Evolutionary conservation across 1,139 yeast species (phyloP).

Genomic region (Hyphopichia buzzinii): DNA sequence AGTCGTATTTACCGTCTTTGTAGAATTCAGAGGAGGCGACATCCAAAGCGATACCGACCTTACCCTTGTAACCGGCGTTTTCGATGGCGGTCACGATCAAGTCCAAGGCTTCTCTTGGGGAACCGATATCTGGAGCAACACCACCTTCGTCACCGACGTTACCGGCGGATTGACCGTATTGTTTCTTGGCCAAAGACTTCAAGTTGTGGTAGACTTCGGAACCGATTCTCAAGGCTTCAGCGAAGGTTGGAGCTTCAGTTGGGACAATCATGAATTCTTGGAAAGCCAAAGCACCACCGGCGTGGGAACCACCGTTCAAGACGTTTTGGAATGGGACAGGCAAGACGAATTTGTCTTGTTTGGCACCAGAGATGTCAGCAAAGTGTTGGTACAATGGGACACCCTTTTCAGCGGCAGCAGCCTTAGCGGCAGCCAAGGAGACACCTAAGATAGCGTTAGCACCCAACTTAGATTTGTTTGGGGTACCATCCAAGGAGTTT

Average conservation of each 20-base stretch:
- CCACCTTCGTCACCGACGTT: conserved; percentile 99
- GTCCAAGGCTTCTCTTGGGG: conserved; percentile 94
- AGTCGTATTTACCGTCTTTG: conserved; percentile 93
- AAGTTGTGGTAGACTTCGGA: conserved; percentile 95
- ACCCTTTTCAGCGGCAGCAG: conserved; percentile 88
- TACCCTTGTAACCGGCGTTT: conserved; percentile 89
- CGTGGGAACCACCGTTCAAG: conserved; percentile 98
- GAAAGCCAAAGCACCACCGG: conserved; percentile 97
- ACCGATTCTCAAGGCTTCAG: conserved; percentile 94
- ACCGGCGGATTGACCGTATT: conserved; percentile 96
- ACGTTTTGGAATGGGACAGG: conserved; percentile 98
- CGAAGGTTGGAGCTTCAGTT: conserved; percentile 78
- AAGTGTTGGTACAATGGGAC: conserved; percentile 87
- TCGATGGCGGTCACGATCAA: conserved; percentile 84
- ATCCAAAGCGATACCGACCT: conserved; percentile 87
- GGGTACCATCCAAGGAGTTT: conserved; percentile 80
- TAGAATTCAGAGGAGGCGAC: conserved; percentile 96
- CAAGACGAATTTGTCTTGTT: conserved; percentile 66
- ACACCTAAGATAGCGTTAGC: conserved; percentile 96
- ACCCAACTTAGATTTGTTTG: conserved; percentile 91
- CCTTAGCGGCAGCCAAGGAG: conserved; percentile 88
- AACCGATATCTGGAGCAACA: conserved; percentile 93
- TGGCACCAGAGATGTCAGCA: conserved; percentile 65
- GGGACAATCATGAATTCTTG: conserved; percentile 99
- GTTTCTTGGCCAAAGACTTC: conserved; percentile 85